A percentile compares a stretch with the other conserved stretches of the same genome.
phyloP scores from a whole-genome alignment of 768 basidiomycete genomes.

The Botryobasidium botryosum region DNA sequence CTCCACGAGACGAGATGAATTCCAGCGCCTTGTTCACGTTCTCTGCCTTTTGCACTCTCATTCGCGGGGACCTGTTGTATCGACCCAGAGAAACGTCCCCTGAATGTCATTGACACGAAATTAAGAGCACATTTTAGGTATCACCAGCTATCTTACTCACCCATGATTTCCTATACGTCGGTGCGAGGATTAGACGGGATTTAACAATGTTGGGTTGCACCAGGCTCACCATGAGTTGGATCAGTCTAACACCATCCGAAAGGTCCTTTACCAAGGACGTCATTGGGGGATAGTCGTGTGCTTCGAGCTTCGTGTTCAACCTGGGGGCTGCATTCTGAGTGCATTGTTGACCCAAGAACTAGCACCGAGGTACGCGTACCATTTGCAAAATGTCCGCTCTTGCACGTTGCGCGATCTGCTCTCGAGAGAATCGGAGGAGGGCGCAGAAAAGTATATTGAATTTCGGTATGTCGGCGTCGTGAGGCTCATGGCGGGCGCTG shows the following conservation, averaged over 20 bases:
- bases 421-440: conserved; percentile 34
- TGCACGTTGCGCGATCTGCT: conserved; percentile 46
- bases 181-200: conserved; percentile 3
- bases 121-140: not conserved
- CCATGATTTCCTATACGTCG: conserved; percentile 80
- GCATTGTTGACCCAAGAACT: conserved; percentile 2
- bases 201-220: conserved; percentile 12
- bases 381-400: conserved; percentile 82
- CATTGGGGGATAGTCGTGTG: conserved; percentile 74
- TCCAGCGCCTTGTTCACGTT: conserved; percentile 95
- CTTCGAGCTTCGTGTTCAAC: conserved; percentile 91
- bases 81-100: conserved; percentile 86
- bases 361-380: conserved; percentile 27
- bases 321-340: conserved; percentile 26
- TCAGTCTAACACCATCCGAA: conserved; percentile 86
- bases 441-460: not conserved
- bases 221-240: conserved; percentile 88
- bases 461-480: too few species aligned
- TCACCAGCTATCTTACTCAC: conserved; percentile 22
- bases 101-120: conserved; percentile 17
- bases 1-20: conserved; percentile 84
- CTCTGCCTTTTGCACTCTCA: conserved; percentile 94
- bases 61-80: conserved; percentile 78
- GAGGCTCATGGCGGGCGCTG: too few species aligned
- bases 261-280: conserved; percentile 76